Conservation (phyloP, 345 rosid species). For the Rhodomyrtus tomentosa region DNA sequence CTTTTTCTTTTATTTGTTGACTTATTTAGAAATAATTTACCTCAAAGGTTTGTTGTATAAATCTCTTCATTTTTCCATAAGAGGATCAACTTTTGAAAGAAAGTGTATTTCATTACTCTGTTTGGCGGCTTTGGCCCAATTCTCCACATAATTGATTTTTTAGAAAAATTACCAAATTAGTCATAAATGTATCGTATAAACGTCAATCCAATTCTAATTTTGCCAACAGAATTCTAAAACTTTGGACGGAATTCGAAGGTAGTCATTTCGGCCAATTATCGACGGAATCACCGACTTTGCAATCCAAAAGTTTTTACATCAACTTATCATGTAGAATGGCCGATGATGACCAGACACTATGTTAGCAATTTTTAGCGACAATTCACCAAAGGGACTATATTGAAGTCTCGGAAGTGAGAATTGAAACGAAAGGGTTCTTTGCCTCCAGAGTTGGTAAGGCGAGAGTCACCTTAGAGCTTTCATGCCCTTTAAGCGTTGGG, state of each 20-base stretch:
- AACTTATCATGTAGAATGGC: fast-evolving
- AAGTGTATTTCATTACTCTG: not conserved
- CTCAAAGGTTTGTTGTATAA: not conserved
- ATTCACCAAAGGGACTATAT: not conserved
- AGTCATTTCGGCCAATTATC: fast-evolving
- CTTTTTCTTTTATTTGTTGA: not conserved
- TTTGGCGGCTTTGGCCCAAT: not conserved
- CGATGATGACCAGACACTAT: fast-evolving
- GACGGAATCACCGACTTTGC: fast-evolving
- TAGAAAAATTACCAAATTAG: not conserved
- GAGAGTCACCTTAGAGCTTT: too few relatives aligned
- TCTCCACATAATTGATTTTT: not conserved
- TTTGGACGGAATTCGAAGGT: not conserved
- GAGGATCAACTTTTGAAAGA: not conserved
- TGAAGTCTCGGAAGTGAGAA: too few relatives aligned
- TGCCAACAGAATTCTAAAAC: not conserved
- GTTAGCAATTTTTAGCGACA: not conserved
- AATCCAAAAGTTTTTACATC: fast-evolving
- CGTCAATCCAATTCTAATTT: not conserved
- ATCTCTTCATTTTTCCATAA: not conserved
- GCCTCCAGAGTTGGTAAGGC: too few relatives aligned
- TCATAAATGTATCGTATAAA: not conserved
- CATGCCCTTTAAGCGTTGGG: too few relatives aligned
- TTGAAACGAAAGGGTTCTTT: too few relatives aligned
- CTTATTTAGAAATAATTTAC: not conserved